Conservation (phyloP, 805 yeast species). For the Clavispora santaluciae region DNA sequence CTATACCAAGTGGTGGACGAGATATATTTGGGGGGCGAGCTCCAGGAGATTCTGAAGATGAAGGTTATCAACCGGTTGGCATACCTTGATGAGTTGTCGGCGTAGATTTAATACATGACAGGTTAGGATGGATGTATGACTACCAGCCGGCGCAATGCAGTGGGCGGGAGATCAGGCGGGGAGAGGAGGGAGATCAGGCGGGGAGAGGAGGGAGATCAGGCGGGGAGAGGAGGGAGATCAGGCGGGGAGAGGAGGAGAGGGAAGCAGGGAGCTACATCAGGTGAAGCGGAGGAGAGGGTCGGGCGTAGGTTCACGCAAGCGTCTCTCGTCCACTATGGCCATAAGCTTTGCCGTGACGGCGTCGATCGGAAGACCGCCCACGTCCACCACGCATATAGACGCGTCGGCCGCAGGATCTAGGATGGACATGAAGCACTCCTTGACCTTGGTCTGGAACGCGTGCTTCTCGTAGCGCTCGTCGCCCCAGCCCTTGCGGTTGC, state of each 20-base stretch:
- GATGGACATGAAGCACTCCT: slow-evolving; percentile 49
- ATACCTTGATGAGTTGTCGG: slow-evolving; percentile 45
- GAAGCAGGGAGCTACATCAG: not conserved
- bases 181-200: not conserved
- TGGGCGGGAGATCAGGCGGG: not conserved
- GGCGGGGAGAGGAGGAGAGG: not conserved
- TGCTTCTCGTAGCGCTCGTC: slow-evolving; percentile 84
- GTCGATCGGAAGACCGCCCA: slow-evolving; percentile 53
- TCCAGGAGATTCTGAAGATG: slow-evolving; percentile 77
- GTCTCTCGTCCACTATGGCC: slow-evolving; percentile 20
- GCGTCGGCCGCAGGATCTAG: slow-evolving; percentile 26
- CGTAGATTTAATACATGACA: not conserved
- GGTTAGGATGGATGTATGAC: too few species aligned
- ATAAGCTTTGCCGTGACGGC: slow-evolving; percentile 49
- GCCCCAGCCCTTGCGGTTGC: slow-evolving; percentile 76
- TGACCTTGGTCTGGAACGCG: slow-evolving; percentile 72
- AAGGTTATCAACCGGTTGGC: slow-evolving; percentile 61
- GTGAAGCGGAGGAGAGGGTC: not conserved
- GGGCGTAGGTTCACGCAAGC: slow-evolving; percentile 2
- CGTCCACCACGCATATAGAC: slow-evolving; percentile 45
- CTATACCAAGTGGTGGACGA: slow-evolving; percentile 82
- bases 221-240: not conserved
- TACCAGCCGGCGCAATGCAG: too few species aligned
- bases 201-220: not conserved
- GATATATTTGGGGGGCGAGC: slow-evolving; percentile 84